phyloP scores from a whole-genome alignment of 352 stramenopile species.

The Phytophthora chlamydospora region DNA sequence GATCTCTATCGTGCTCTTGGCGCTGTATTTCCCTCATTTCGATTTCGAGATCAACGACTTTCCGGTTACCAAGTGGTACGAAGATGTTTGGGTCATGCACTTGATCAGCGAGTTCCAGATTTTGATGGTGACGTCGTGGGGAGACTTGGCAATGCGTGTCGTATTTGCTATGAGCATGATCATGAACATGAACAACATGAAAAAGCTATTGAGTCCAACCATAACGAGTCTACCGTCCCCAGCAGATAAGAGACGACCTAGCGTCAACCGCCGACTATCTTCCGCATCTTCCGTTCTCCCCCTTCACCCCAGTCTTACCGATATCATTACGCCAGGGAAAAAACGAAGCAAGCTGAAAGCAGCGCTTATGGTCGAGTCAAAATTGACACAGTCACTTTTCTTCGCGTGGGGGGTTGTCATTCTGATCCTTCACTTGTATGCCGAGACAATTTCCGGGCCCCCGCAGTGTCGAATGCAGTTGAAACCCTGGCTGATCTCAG shows the following conservation, averaged over 20 bases:
- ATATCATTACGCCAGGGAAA: too few species aligned
- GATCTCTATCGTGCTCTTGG: constrained; percentile 31
- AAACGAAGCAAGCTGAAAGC: too few species aligned
- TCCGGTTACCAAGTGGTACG: constrained; percentile 24
- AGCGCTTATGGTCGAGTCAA: background rate
- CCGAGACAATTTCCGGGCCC: background rate
- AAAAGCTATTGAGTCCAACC: constrained; percentile 24
- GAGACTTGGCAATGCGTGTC: constrained; percentile 36
- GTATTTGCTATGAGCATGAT: constrained; percentile 49
- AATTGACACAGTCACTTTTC: constrained; percentile 23
- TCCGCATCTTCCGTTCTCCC: too few species aligned
- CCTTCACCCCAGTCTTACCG: too few species aligned
- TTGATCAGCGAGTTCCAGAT: constrained; percentile 38
- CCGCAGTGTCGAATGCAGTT: constrained; percentile 33
- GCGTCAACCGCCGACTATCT: background rate
- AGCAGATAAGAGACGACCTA: background rate
- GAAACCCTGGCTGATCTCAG: constrained; percentile 32
- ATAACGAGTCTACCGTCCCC: background rate
- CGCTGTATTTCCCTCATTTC: constrained; percentile 25
- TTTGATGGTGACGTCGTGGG: constrained; percentile 43
- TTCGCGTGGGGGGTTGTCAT: constrained; percentile 25
- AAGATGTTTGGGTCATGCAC: constrained; percentile 28
- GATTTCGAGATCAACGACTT: constrained; percentile 9
- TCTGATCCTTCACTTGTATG: constrained; percentile 24
- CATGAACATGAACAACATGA: constrained; percentile 36